Evolutionary conservation across 768 basidiomycete genomes (phyloP).

Genomic region (Candolleomyces aberdarensis): DNA sequence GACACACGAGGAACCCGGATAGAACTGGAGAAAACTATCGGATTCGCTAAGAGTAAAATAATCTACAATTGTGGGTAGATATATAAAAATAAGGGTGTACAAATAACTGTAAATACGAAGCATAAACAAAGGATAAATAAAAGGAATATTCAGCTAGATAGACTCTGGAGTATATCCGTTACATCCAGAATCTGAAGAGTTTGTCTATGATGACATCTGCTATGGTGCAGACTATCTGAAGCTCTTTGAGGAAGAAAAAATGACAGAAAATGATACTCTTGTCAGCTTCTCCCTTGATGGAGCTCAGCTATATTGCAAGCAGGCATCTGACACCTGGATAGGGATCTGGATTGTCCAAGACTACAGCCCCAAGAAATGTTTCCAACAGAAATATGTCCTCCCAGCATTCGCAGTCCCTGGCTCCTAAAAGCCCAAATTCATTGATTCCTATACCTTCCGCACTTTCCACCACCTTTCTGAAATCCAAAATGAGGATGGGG

Average conservation of each 20-base stretch:
- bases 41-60: no score
- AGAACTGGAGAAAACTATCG: no score
- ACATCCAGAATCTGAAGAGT: background rate
- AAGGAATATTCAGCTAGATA: no score
- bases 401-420: conserved; percentile 32
- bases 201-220: conserved; percentile 18
- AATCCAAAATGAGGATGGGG: conserved; percentile 27
- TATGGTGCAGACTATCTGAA: conserved; percentile 24
- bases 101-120: no score
- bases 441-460: conserved; percentile 33
- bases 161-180: no score
- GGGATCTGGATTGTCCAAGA: conserved; percentile 31
- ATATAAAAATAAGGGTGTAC: no score
- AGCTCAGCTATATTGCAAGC: conserved; percentile 37
- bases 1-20: no score
- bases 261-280: conserved; percentile 25
- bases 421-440: conserved; percentile 32
- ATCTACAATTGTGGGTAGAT: no score
- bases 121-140: no score
- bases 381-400: conserved; percentile 27
- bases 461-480: conserved; percentile 33
- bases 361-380: conserved; percentile 24
- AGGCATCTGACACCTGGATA: conserved; percentile 41
- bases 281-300: conserved; percentile 35
- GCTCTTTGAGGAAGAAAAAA: conserved; percentile 10